A percentile compares a stretch with the other conserved stretches of the same genome.
Evolutionary conservation across 257 asterid species (phyloP).

Genomic region (Nicotiana benthamiana): DNA sequence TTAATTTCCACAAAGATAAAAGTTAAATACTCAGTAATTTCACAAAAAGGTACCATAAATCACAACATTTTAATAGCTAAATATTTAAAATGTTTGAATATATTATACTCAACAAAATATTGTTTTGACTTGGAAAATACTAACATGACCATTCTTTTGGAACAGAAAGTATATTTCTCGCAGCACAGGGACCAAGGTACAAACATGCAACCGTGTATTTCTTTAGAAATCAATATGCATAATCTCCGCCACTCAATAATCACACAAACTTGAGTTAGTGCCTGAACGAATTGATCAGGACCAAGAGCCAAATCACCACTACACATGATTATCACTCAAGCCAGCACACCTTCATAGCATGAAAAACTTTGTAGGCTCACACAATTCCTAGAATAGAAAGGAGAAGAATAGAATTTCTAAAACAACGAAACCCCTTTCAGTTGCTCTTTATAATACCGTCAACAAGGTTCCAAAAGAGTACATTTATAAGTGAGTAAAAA

Average conservation of each 20-base stretch:
- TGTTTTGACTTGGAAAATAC: not conserved
- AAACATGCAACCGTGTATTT: not conserved
- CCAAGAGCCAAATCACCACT: not conserved
- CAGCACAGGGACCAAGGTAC: not conserved
- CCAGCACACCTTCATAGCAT: not conserved
- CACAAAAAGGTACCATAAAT: not conserved
- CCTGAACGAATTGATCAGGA: too few relatives aligned
- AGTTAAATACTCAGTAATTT: not conserved
- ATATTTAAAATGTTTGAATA: not conserved
- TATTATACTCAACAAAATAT: not conserved
- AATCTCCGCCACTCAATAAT: not conserved
- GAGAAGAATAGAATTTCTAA: not conserved
- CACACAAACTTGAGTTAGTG: not conserved
- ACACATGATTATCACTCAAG: not conserved
- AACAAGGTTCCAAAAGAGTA: not conserved
- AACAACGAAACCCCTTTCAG: not conserved
- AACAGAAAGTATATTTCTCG: not conserved
- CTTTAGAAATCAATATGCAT: not conserved
- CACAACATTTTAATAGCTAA: not conserved
- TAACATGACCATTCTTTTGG: not conserved
- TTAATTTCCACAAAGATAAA: not conserved
- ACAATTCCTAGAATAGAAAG: not conserved
- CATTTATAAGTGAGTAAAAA: not conserved
- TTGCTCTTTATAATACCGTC: not conserved
- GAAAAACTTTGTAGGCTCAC: not conserved